Conservation (phyloP, 225 moss, liverwort and hornwort species). For the Sphagnum tenellum region DNA sequence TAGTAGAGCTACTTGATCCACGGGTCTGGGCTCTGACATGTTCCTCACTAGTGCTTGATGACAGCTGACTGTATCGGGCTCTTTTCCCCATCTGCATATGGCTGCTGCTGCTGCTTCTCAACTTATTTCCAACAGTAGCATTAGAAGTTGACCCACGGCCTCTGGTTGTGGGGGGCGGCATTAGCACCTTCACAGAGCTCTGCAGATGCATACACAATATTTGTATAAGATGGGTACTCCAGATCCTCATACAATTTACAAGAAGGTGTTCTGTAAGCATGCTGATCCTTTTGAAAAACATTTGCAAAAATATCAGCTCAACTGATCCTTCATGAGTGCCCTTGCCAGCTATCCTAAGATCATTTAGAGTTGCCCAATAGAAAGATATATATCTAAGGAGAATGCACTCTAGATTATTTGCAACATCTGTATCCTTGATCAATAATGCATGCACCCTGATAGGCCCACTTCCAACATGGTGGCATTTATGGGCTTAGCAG, state of each 20-base stretch:
- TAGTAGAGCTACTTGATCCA: constrained; percentile 50
- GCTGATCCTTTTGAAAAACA: no score
- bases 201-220: constrained; percentile 20
- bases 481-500: constrained; percentile 21
- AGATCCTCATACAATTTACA: no score
- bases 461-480: constrained; percentile 23
- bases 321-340: no score
- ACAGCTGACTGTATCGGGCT: constrained; percentile 27
- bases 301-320: no score
- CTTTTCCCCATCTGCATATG: constrained; percentile 22
- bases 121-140: constrained; percentile 16
- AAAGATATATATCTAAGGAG: no score
- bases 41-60: constrained; percentile 28
- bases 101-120: constrained; percentile 12
- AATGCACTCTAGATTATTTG: neutral
- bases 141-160: constrained; percentile 17
- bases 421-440: no score
- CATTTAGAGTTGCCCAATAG: no score
- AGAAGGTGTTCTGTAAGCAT: no score
- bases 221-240: no score
- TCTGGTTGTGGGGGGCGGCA: constrained; percentile 61
- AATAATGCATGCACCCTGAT: no score
- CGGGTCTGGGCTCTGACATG: constrained; percentile 21
- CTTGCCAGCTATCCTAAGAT: no score
- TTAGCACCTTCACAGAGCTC: constrained; percentile 57